Evolutionary conservation across 352 stramenopile species (phyloP).

Genomic region (Pythium utonaiense): DNA sequence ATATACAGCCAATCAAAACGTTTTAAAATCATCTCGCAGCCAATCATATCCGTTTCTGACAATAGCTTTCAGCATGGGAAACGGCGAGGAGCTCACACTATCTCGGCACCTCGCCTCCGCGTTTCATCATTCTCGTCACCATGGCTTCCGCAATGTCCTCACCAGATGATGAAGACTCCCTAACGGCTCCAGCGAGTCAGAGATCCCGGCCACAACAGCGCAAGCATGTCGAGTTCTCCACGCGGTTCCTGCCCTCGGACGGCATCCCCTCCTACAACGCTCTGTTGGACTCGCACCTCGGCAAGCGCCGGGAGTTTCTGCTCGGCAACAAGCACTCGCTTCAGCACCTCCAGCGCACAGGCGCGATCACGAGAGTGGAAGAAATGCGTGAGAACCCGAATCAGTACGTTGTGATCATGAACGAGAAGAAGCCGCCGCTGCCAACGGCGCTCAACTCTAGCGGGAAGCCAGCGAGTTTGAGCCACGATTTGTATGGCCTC

Average conservation of each 20-base stretch:
- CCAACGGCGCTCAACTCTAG: slow-evolving; percentile 3
- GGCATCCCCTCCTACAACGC: slow-evolving; percentile 74
- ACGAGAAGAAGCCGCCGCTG: slow-evolving; percentile 23
- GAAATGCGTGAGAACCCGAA: slow-evolving; percentile 40
- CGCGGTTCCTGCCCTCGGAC: slow-evolving; percentile 57
- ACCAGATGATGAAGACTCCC: neutral
- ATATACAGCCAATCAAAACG: neutral
- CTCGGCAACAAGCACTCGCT: slow-evolving; percentile 58
- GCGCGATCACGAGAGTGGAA: slow-evolving; percentile 58
- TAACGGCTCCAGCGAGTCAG: neutral
- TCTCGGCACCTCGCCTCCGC: no score
- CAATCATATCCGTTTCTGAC: neutral
- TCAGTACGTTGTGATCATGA: slow-evolving; percentile 71
- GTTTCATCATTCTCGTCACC: no score
- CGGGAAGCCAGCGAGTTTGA: slow-evolving; percentile 12
- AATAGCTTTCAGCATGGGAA: neutral
- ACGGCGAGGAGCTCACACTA: neutral
- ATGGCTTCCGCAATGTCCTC: neutral
- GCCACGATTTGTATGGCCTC: neutral
- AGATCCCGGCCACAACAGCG: no score
- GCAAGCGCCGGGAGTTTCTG: slow-evolving; percentile 61
- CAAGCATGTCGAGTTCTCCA: slow-evolving; percentile 39
- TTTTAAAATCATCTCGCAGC: neutral
- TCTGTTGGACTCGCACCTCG: slow-evolving; percentile 52
- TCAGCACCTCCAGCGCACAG: slow-evolving; percentile 56